These are phyloP conservation scores for Pseudognaphalium luteoalbum DNA, from an alignment of 129 eudicot genomes.

Conservation along the genomic window DNA sequence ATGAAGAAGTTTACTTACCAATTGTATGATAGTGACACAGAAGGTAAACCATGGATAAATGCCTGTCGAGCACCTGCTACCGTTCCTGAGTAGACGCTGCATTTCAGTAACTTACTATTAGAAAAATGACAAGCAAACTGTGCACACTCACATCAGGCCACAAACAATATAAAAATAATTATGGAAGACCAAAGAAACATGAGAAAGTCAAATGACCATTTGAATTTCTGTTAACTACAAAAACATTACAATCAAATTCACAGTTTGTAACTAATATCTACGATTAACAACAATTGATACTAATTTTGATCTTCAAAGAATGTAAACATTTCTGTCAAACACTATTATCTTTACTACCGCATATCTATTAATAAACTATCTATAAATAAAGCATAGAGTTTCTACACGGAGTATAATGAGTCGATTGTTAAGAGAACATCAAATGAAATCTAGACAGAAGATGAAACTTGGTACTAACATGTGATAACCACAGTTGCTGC, in stretches of 20 bases:
- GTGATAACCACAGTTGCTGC: constrained; percentile 91
- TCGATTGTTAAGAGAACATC: background rate
- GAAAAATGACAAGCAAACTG: constrained; percentile 10
- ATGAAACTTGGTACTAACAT: constrained; percentile 52
- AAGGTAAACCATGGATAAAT: constrained; percentile 66
- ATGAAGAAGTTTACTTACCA: constrained; percentile 50
- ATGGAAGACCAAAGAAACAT: background rate
- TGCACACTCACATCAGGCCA: background rate
- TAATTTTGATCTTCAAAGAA: background rate
- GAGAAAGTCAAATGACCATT: no score
- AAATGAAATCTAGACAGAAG: background rate
- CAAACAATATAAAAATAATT: background rate
- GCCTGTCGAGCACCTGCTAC: constrained; percentile 99
- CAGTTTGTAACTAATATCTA: background rate
- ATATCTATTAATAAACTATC: no score
- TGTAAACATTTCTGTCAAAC: no score
- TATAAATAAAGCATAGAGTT: no score
- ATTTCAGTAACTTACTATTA: constrained; percentile 22
- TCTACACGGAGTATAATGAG: background rate
- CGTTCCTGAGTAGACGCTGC: constrained; percentile 94
- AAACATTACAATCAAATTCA: background rate
- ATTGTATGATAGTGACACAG: constrained; percentile 80
- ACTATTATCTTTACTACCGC: no score
- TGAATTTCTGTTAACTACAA: no score
- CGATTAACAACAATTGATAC: background rate